Percentiles rank a stretch among this genome's conserved stretches.
Conservation (phyloP, 1,284 basidiomycete species). For the Vanrija humicola region DNA sequence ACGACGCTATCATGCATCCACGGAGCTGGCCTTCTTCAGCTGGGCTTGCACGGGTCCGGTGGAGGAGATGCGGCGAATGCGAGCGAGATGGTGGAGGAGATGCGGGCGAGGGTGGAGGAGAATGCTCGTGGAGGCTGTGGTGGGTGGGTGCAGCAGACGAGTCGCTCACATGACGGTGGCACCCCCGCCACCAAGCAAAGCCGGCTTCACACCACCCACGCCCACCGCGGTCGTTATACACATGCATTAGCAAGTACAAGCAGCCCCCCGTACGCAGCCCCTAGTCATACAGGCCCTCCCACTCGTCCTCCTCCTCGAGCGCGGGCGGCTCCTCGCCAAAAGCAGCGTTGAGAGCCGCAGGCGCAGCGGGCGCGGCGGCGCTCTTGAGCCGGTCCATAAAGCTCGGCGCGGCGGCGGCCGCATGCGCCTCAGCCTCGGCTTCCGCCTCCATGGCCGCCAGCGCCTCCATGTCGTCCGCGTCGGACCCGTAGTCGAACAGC, state of each 20-base stretch:
- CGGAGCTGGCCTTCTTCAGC: too few species aligned
- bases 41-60: too few species aligned
- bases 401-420: background rate
- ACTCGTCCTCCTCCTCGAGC: slow-evolving; percentile 30
- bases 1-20: too few species aligned
- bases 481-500: background rate
- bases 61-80: too few species aligned
- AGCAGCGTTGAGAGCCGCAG: background rate
- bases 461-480: slow-evolving; percentile 2
- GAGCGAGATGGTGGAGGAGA: too few species aligned
- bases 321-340: slow-evolving; percentile 6
- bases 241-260: background rate
- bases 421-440: slow-evolving; percentile 20
- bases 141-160: too few species aligned
- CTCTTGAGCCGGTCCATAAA: too few species aligned
- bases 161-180: too few species aligned
- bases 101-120: background rate
- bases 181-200: too few species aligned
- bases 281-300: slow-evolving; percentile 29
- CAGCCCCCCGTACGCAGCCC: background rate
- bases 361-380: background rate
- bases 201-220: too few species aligned
- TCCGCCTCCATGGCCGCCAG: slow-evolving; percentile 15
- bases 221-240: too few species aligned
- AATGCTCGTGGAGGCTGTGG: background rate